A percentile compares a stretch with the other conserved stretches of the same genome.
These are phyloP conservation scores for Microbotryum lychnidis-dioicae DNA, from an alignment of 1,284 basidiomycete genomes.

Conservation along the genomic window DNA sequence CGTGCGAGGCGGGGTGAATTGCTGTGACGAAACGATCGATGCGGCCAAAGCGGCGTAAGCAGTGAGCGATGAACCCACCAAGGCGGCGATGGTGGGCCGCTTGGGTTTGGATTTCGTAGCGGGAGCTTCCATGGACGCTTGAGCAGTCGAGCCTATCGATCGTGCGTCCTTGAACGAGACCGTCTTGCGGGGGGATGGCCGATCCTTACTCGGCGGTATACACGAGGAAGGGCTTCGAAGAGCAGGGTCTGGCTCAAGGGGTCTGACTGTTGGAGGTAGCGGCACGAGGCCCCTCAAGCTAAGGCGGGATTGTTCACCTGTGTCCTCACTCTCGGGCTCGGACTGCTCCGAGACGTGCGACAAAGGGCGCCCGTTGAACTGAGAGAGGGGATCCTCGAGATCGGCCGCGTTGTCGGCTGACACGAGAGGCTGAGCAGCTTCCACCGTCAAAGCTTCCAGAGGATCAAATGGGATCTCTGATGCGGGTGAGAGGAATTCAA, in stretches of 20 bases:
- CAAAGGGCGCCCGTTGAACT: background rate
- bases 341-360: slow-evolving; percentile 4
- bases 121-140: no score
- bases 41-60: no score
- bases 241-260: background rate
- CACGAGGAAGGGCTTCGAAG: background rate
- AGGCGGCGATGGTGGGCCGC: no score
- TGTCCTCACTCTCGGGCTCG: background rate
- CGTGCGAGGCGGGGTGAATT: background rate
- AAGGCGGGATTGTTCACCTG: background rate
- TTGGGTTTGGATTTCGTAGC: no score
- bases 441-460: background rate
- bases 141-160: no score
- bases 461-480: slow-evolving; percentile 6
- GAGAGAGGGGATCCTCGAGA: background rate
- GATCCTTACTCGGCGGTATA: background rate
- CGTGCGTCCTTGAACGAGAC: background rate
- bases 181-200: background rate
- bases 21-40: no score
- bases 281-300: background rate
- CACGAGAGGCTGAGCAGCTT: background rate
- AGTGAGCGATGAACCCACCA: no score
- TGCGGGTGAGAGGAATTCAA: slow-evolving; percentile 13
- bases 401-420: background rate
- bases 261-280: no score